These are phyloP conservation scores for Pezicula radicicola DNA, from an alignment of 2,329 filamentous ascomycete species.

Conservation along the genomic window DNA sequence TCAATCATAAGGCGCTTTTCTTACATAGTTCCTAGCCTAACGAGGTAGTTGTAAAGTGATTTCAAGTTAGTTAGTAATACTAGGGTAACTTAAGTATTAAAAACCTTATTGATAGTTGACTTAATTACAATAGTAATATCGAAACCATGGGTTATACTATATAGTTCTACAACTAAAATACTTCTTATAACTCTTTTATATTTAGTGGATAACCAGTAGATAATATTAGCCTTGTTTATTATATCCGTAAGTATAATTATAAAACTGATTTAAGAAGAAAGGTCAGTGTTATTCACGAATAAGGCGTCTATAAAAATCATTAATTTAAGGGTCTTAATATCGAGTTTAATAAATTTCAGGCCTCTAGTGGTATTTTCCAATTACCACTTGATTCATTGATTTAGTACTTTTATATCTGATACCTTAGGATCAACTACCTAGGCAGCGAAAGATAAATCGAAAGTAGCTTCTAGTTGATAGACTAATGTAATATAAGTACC, in stretches of 20 bases:
- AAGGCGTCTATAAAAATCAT: neutral
- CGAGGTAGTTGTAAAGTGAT: neutral
- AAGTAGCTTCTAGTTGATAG: too few relatives aligned
- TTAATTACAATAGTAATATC: neutral
- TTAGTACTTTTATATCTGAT: neutral
- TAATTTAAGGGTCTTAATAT: neutral
- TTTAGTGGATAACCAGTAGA: too few relatives aligned
- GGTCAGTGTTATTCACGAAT: neutral
- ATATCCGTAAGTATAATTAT: neutral
- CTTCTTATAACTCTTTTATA: too few relatives aligned
- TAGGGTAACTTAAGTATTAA: too few relatives aligned
- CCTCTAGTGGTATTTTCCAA: neutral
- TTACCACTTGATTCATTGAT: neutral
- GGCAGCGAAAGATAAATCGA: neutral
- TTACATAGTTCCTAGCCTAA: too few relatives aligned
- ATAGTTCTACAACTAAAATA: too few relatives aligned
- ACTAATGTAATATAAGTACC: too few relatives aligned
- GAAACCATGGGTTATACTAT: too few relatives aligned
- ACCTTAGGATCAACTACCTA: too few relatives aligned
- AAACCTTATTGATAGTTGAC: neutral
- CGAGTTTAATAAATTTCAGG: neutral
- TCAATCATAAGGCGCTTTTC: too few relatives aligned
- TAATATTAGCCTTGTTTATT: too few relatives aligned
- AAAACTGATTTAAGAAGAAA: neutral
- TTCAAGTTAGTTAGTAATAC: neutral